Conservation (phyloP, 1,284 basidiomycete species). For the Moesziomyces sp. region DNA sequence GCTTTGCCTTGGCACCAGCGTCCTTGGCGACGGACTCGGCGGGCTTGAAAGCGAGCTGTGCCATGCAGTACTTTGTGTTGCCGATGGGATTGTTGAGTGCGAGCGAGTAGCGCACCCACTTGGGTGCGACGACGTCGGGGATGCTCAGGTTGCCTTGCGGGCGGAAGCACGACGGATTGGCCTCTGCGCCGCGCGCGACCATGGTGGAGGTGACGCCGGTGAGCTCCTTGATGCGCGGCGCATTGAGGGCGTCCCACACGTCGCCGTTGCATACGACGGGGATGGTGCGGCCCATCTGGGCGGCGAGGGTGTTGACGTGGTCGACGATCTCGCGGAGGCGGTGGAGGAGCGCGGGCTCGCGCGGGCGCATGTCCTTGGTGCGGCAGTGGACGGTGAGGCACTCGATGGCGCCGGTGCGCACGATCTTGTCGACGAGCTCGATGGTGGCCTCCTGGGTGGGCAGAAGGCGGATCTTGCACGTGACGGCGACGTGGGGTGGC, state of each 20-base stretch:
- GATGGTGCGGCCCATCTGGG: constrained; percentile 72
- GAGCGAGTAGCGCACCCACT: constrained; percentile 56
- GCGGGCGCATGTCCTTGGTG: constrained; percentile 89
- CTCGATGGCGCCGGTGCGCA: constrained; percentile 82
- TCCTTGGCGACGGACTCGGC: constrained; percentile 21
- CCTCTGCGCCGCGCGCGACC: constrained; percentile 93
- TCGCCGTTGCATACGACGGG: constrained; percentile 95
- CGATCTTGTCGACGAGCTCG: constrained; percentile 84
- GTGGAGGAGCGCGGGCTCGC: constrained; percentile 81
- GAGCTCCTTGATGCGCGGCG: constrained; percentile 76
- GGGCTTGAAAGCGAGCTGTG: constrained; percentile 65
- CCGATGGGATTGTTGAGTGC: constrained; percentile 77
- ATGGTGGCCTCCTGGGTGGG: constrained; percentile 87
- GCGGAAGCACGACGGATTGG: constrained; percentile 89
- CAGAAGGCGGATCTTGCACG: constrained; percentile 85
- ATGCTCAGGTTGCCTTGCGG: constrained; percentile 61
- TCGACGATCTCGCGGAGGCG: constrained; percentile 86
- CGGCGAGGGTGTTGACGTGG: constrained; percentile 75
- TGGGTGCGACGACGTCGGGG: constrained; percentile 57
- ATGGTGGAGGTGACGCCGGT: constrained; percentile 87
- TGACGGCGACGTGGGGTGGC: constrained; percentile 72
- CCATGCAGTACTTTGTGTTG: constrained; percentile 90
- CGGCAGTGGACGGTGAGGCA: constrained; percentile 94
- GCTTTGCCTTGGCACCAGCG: constrained; percentile 15
- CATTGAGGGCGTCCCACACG: constrained; percentile 82